Base-by-base conservation (phyloP, 2,329 filamentous ascomycete genomes). In the Tolypocladium inflatum region DNA sequence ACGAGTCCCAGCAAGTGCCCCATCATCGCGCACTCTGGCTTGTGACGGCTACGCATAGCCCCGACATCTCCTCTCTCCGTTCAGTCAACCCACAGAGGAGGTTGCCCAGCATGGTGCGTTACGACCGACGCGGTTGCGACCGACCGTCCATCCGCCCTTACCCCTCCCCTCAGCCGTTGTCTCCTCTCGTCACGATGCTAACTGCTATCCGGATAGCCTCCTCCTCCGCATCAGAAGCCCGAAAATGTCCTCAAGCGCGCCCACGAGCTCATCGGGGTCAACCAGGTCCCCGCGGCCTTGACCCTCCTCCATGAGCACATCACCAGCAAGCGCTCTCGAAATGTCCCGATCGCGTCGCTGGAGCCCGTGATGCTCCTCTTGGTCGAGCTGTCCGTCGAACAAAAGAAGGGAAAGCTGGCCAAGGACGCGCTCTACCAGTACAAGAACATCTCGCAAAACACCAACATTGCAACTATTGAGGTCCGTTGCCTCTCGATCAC, bases 391-490 rank as follows among this genome's bases (percentile, higher is more conserved):
- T 96, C 90, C 66, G 94, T 99, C 70, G 93, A 97, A 71, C 86
- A 97, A 69, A 91, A 94, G 79, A 99, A 97, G 79, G 94, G 94
- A 68, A 99, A 99, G 78, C 84, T 94, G 61, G 94, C 93, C 75
- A 99, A 99, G 83, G 94, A 99, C 79, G 94, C 94, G 61, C 83
- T 99, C 54, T 99, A 97, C 76, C 94, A 97, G 76, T 99, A 99
- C 84, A 99, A 99, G 83, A 99, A 99, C 76, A 97, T 97, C 66
- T 93, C 92, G 58, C 94, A 99, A 76, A 99, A 99, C 79, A 96
- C 93, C 67, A 97, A 97, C 73, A 91, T 99, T 65, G 91, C 86
- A 67, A 99, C 94, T 61, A 99, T 99, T 73, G 94, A 97, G 85
- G 89, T 91, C 78, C 50, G 73, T 69, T 57, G 38, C 30, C 56